Conservation (phyloP, 2,329 filamentous ascomycete species). For the Trichoderma cornu-damae region DNA sequence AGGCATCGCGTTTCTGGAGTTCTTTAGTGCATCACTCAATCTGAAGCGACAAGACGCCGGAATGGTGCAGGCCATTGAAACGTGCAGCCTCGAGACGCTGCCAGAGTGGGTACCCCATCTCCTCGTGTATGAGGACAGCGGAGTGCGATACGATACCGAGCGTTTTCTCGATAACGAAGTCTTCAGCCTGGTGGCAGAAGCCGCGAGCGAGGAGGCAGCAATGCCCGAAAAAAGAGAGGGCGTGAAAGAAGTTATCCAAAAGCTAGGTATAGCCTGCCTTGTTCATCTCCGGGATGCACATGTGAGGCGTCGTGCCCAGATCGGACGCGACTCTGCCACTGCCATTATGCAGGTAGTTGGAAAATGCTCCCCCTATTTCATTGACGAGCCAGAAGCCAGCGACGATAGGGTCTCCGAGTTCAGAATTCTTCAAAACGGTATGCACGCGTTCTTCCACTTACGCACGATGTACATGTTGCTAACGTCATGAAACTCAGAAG, state of each 20-base stretch:
- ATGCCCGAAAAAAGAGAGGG: conserved; percentile 10
- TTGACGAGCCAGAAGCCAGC: conserved; percentile 28
- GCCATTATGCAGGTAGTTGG: conserved; percentile 41
- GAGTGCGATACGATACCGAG: conserved; percentile 40
- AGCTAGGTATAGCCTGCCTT: conserved; percentile 44
- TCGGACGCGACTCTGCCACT: conserved; percentile 40
- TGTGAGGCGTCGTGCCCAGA: conserved; percentile 37
- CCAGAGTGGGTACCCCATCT: conserved; percentile 49
- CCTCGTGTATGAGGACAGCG: conserved; percentile 42
- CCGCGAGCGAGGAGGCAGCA: conserved; percentile 26
- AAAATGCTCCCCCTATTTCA: conserved; percentile 40
- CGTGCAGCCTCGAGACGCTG: conserved; percentile 26
- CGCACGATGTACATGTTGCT: not conserved
- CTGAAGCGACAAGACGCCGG: conserved; percentile 29
- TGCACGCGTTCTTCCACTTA: conserved; percentile 12
- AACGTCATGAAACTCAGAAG: conserved; percentile 26
- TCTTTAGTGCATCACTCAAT: conserved; percentile 32
- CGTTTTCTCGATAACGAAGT: conserved; percentile 41
- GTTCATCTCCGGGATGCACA: conserved; percentile 44
- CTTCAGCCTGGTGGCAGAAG: conserved; percentile 31
- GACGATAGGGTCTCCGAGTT: conserved; percentile 32
- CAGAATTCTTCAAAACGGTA: conserved; percentile 27
- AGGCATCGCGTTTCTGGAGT: conserved; percentile 45
- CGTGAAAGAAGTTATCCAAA: conserved; percentile 29
- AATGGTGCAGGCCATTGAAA: conserved; percentile 22